Evolutionary conservation across 768 basidiomycete genomes (phyloP).

Genomic region (Mycena floridula): DNA sequence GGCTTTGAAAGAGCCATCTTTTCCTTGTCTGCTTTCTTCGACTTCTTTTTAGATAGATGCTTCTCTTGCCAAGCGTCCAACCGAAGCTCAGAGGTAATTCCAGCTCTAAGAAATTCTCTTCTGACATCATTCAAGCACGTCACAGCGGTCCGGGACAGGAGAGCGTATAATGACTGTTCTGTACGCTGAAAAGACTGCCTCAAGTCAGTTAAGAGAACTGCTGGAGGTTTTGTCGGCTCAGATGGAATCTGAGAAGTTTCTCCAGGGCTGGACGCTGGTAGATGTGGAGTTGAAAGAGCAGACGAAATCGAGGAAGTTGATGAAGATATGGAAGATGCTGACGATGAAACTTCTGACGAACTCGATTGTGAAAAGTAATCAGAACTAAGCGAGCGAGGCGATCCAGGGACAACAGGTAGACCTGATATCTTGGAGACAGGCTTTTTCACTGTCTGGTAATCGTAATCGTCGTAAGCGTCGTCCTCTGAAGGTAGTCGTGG

Average conservation of each 20-base stretch:
- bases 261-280: too few relatives aligned
- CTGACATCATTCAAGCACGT: constrained; percentile 56
- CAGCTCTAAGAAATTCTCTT: constrained; percentile 46
- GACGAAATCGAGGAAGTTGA: constrained; percentile 1
- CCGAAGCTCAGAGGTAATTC: constrained; percentile 47
- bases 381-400: too few relatives aligned
- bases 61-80: constrained; percentile 61
- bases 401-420: background rate
- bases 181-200: constrained; percentile 51
- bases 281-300: constrained; percentile 12
- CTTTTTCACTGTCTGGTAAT: background rate
- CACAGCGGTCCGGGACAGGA: constrained; percentile 41
- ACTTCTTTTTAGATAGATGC: constrained; percentile 32
- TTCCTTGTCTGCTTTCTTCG: constrained; percentile 19
- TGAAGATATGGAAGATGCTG: constrained; percentile 6
- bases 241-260: too few relatives aligned
- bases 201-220: constrained; percentile 43
- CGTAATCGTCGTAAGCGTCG: constrained; percentile 39
- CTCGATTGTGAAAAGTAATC: too few relatives aligned
- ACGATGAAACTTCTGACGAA: background rate
- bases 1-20: constrained; percentile 28
- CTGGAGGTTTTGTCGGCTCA: too few relatives aligned
- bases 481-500: constrained; percentile 57
- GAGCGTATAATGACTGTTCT: constrained; percentile 54
- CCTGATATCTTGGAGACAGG: background rate